Evolutionary conservation across 2,329 filamentous ascomycete genomes (phyloP).

Genomic region (Chaetomiaceae sp.): DNA sequence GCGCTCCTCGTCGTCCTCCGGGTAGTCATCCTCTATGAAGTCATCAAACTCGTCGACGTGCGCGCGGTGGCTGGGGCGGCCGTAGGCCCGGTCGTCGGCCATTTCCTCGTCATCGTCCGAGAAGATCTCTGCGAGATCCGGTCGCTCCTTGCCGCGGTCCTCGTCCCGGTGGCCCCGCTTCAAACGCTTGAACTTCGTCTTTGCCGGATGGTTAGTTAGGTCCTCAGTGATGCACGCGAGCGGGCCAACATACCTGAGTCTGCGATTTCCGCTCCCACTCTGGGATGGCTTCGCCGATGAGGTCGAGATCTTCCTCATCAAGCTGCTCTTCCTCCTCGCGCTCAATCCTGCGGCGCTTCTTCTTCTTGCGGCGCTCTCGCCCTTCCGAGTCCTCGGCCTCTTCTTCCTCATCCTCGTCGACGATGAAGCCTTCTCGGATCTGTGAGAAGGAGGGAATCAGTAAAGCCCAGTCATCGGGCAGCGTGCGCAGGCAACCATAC

Average conservation of each 20-base stretch:
- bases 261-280: slow-evolving; percentile 63
- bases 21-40: slow-evolving; percentile 96
- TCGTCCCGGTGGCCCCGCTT: slow-evolving; percentile 83
- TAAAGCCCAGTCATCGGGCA: slow-evolving; percentile 9
- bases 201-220: slow-evolving; percentile 8
- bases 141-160: slow-evolving; percentile 58
- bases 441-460: slow-evolving; percentile 35
- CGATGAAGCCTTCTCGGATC: slow-evolving; percentile 93
- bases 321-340: slow-evolving; percentile 82
- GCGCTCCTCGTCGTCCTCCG: slow-evolving; percentile 76
- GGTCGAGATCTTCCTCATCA: slow-evolving; percentile 92
- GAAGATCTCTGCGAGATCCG: slow-evolving; percentile 87
- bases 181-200: slow-evolving; percentile 93
- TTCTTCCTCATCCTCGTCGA: slow-evolving; percentile 82
- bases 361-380: slow-evolving; percentile 58
- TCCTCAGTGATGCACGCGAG: neutral
- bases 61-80: slow-evolving; percentile 51
- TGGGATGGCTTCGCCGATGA: slow-evolving; percentile 80
- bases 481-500: slow-evolving; percentile 42
- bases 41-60: slow-evolving; percentile 80
- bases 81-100: slow-evolving; percentile 49
- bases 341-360: slow-evolving; percentile 71
- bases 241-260: slow-evolving; percentile 57
- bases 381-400: slow-evolving; percentile 58
- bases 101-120: slow-evolving; percentile 86